A percentile compares a stretch with the other conserved stretches of the same genome.
phyloP scores from a whole-genome alignment of 2,329 filamentous ascomycete species.

The Thermothelomyces thermophilus region DNA sequence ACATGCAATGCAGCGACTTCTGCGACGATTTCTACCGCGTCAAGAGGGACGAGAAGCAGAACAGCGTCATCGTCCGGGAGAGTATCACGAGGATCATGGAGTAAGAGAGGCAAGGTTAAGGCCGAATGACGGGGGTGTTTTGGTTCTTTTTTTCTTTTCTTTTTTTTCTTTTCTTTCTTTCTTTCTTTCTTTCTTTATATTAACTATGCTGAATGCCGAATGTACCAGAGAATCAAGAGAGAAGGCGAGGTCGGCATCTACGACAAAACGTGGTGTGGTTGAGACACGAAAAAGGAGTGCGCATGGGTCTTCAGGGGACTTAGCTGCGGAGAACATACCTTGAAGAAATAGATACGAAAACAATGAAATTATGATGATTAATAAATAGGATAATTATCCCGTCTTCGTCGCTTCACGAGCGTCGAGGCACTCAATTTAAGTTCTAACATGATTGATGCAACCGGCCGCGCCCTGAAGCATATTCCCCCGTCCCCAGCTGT shows the following conservation, averaged over 20 bases:
- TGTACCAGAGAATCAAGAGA: too few species aligned
- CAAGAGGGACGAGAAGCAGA: conserved; percentile 73
- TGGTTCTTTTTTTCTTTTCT: not conserved
- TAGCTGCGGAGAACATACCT: too few species aligned
- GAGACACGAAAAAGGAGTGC: not conserved
- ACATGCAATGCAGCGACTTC: conserved; percentile 93
- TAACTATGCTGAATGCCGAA: too few species aligned
- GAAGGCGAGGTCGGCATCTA: not conserved
- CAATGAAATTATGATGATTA: not conserved
- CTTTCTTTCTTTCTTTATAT: too few species aligned
- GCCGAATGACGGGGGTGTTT: not conserved
- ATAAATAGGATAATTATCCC: too few species aligned
- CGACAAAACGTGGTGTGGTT: not conserved
- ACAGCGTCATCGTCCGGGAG: conserved; percentile 74
- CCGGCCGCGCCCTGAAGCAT: not conserved
- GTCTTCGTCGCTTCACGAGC: not conserved
- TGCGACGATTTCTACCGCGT: conserved; percentile 89
- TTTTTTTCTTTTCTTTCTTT: too few species aligned
- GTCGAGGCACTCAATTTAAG: not conserved
- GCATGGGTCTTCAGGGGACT: not conserved
- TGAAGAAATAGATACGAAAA: not conserved
- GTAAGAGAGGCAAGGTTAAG: too few species aligned
- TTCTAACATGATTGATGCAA: not conserved
- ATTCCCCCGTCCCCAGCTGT: not conserved
- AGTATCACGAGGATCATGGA: conserved; percentile 47